These are phyloP conservation scores for Akanthomyces muscarius DNA, from an alignment of 2,329 filamentous ascomycete species.

Conservation along the genomic window DNA sequence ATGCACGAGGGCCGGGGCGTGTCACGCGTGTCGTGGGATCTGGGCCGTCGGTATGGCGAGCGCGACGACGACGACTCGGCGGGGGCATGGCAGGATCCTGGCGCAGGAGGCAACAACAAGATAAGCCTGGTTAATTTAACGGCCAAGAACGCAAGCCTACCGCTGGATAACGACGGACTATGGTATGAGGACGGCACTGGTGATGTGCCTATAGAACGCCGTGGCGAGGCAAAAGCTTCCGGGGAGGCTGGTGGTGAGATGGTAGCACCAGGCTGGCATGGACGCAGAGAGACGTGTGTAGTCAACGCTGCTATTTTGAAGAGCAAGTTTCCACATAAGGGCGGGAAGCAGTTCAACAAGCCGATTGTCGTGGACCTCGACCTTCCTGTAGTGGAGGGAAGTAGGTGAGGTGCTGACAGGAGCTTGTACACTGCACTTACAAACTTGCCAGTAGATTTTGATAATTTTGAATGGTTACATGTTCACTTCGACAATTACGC, in stretches of 20 bases:
- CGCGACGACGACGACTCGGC: conserved; percentile 42
- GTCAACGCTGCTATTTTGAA: conserved; percentile 76
- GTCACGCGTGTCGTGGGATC: conserved; percentile 59
- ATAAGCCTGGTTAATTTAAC: conserved; percentile 4
- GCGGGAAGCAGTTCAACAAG: conserved; percentile 66
- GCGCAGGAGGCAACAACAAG: conserved; percentile 45
- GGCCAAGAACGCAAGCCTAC: not conserved
- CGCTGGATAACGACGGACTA: conserved; percentile 5
- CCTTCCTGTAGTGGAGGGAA: conserved; percentile 46
- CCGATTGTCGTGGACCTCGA: conserved; percentile 82
- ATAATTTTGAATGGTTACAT: too few species aligned
- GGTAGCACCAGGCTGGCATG: conserved; percentile 39
- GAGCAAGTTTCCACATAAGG: conserved; percentile 58
- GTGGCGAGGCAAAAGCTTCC: not conserved
- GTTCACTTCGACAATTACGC: too few species aligned
- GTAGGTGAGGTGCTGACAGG: not conserved
- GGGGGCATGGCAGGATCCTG: conserved; percentile 56
- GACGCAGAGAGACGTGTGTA: conserved; percentile 66
- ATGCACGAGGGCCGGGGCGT: conserved; percentile 65
- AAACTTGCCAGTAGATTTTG: too few species aligned
- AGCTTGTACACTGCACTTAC: not conserved
- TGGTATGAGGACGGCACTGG: not conserved
- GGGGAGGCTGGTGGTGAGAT: conserved; percentile 21
- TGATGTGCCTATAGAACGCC: not conserved
- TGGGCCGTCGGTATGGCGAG: conserved; percentile 33